Base-by-base conservation (phyloP, 2,329 filamentous ascomycete genomes). In the Ambrosiella cleistominuta region DNA sequence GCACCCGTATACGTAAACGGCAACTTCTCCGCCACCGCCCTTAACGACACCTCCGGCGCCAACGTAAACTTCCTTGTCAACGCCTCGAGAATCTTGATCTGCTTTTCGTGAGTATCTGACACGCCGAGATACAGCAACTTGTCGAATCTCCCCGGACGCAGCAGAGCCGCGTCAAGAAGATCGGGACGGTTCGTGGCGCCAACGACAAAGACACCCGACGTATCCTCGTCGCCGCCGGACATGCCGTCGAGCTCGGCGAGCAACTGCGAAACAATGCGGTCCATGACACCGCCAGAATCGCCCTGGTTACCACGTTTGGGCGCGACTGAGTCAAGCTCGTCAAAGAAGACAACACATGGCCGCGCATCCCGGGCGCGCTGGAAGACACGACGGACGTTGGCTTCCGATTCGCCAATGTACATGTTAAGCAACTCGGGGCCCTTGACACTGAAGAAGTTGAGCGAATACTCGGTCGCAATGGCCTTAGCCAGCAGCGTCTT, bases 81-180 rank as follows among this genome's bases (percentile, higher is more conserved):
- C 1, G 93, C 93, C 69, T 97, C 88, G 66, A 98, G 73, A 63
- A 98, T 97, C 19, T 83, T 96, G 62, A 88, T 80, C 71, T 98
- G 93, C 74, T 97, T 97, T 15, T 95, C 87, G 66, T 97, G 91
- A 3, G 90, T 96, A 70, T 98, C 93, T 7, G 88, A 94, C 7
- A 98, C 89, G 40, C 93, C 93, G 11, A 98, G 76, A 66, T 97
- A 98, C 37, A 98, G 79, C 90, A 97, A 95, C 75, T 97, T 97
- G 68, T 98, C 93, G 69, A 98, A 97, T 61, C 91, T 78, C 1
- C 91, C 91, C 1, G 91, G 93, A 57, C 91, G 81, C 50, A 97
- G 74, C 60, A 98, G 73, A 3, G 91, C 93, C 63, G 88, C 88
- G 67, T 98, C 91, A 19, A 98, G 77, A 57, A 97, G 73, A 73